Evolutionary conservation across 768 basidiomycete species (phyloP), one percentile per base, ranked within the genome.

Genomic region (Mycena venus): DNA sequence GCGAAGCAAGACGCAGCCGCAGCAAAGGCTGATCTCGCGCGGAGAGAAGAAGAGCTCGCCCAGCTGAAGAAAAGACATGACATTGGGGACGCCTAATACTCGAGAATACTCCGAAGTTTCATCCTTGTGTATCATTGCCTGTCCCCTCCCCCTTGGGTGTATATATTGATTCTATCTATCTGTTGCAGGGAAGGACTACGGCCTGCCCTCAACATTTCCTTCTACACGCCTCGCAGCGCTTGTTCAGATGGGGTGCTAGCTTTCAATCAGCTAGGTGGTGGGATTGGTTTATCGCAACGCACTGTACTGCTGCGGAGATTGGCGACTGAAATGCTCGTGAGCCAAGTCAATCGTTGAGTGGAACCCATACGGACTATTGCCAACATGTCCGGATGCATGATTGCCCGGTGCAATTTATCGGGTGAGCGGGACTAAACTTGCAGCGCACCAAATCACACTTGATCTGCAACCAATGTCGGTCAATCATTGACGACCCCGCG

Each of bases 1-100:
- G 93, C 96, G n/a, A 96, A 97, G 83, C 96, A 97, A 80, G 96
- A 97, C 79, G 96, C 96, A 2, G 96, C 96, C 1, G 94, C 96
- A 9, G 94, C 94, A 17, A 98, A 98, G 81, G 95, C 96, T 25
- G 98, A 99, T 78, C 85, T 99, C 63, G 95, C 96, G 17, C 91
- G 92, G 78, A 88, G 98, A 79, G 98, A 99, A 86, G 94, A 96
- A 83, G 97, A 98, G 76, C 86, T 99, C 40, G 91, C 90, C 0
- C 91, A 92, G 76, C 87, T 97, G 79, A 99, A 99, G 89, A 90
- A 91, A 84, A 92, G 92, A 82, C 95, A 96, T 81, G 83, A 96
- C 77, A 95, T 97, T 77, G 93, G 92, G 64, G 95, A 96, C 75
- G 89, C 91, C 72, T 94, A 88, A 66, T 65, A 67, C 66, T 64